Percentiles rank a stretch among this genome's conserved stretches.
Evolutionary conservation across 441 rosid genomes (phyloP).

Genomic region (Codiaeum variegatum): DNA sequence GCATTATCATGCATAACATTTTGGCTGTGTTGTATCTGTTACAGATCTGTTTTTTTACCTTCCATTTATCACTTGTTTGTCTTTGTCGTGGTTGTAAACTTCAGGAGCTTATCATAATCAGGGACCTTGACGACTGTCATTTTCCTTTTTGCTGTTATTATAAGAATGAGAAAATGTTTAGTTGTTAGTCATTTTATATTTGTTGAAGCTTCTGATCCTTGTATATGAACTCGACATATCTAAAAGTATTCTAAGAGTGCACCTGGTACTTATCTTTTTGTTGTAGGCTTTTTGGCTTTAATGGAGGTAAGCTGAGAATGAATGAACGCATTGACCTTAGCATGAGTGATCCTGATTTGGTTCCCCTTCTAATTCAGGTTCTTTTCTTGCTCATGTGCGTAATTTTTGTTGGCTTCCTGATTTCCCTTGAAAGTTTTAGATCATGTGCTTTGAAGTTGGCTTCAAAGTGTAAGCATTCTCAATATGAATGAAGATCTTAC

Average conservation of each 20-base stretch:
- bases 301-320: conserved; percentile 89
- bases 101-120: background rate
- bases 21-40: background rate
- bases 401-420: conserved; percentile 11
- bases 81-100: background rate
- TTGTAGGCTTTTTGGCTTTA: conserved; percentile 73
- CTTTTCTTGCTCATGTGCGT: conserved; percentile 15
- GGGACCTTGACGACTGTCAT: background rate
- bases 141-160: background rate
- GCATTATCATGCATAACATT: background rate
- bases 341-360: conserved; percentile 96
- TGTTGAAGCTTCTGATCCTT: background rate
- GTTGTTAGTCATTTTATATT: background rate
- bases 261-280: conserved; percentile 15
- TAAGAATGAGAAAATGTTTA: background rate
- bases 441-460: background rate
- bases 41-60: background rate
- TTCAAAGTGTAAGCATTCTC: background rate
- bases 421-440: conserved; percentile 16
- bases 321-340: conserved; percentile 90
- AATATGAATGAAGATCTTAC: background rate
- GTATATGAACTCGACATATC: background rate
- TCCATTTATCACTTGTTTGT: background rate
- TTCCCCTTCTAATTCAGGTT: conserved; percentile 93
- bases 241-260: background rate